A percentile compares a stretch with the other conserved stretches of the same genome.
Evolutionary conservation across 352 stramenopile species (phyloP).

Genomic region (Pythium pyrilobum): DNA sequence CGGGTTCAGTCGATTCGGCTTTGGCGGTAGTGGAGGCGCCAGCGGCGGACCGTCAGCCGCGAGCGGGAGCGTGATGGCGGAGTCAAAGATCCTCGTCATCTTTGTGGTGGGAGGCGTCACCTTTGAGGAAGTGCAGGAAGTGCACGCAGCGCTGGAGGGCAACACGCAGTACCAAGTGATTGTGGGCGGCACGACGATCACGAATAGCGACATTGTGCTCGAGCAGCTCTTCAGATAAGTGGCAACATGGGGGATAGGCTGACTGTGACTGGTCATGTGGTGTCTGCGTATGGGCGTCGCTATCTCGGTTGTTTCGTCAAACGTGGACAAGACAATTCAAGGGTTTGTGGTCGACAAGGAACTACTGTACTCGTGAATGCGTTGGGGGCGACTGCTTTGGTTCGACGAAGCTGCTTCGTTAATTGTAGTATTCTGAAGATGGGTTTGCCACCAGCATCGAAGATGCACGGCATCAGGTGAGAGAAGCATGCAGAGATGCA

Average conservation of each 20-base stretch:
- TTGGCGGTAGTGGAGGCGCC: conserved; percentile 28
- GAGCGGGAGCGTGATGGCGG: conserved; percentile 25
- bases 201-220: conserved; percentile 58
- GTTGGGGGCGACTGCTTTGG: too few species aligned
- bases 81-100: conserved; percentile 44
- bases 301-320: too few species aligned
- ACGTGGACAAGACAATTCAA: too few species aligned
- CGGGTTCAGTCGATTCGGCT: conserved; percentile 79
- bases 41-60: conserved; percentile 4
- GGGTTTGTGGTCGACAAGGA: background rate
- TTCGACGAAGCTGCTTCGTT: too few species aligned
- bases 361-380: background rate
- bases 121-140: conserved; percentile 74
- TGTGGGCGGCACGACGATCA: conserved; percentile 67
- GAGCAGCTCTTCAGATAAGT: conserved; percentile 42
- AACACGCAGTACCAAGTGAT: conserved; percentile 54
- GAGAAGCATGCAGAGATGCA: too few species aligned
- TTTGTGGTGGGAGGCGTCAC: conserved; percentile 80
- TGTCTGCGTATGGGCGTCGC: too few species aligned
- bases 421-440: too few species aligned
- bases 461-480: too few species aligned
- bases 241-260: background rate
- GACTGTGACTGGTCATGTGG: too few species aligned
- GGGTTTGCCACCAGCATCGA: too few species aligned
- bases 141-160: conserved; percentile 46